A percentile compares a stretch with the other conserved stretches of the same genome.
phyloP scores from a whole-genome alignment of 1,139 yeast genomes.

The Debaryomycetaceae sp. region DNA sequence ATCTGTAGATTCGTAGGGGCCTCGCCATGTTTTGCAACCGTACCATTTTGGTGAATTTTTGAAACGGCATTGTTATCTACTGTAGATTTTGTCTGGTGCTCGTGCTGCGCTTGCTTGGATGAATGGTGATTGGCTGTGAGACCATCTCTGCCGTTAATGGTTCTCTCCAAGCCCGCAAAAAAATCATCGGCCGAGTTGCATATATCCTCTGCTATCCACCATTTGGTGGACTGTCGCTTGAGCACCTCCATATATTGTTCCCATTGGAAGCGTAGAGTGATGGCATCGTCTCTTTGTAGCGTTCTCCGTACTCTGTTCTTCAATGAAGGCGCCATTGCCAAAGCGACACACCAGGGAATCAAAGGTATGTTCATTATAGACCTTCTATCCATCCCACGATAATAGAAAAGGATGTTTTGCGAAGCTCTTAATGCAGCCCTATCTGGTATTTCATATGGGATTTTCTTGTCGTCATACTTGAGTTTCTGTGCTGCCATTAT shows the following conservation, averaged over 20 bases:
- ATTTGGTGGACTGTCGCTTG: slow-evolving; percentile 19
- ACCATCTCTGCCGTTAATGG: not conserved
- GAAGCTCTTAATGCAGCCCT: slow-evolving; percentile 21
- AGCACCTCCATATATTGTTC: slow-evolving; percentile 19
- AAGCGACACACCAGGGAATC: slow-evolving; percentile 25
- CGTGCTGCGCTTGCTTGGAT: not conserved
- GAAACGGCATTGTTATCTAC: not conserved
- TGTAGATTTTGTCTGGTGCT: not conserved
- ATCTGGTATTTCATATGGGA: slow-evolving; percentile 23
- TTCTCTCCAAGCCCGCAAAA: slow-evolving; percentile 12
- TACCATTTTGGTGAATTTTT: not conserved
- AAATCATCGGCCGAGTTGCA: slow-evolving; percentile 22
- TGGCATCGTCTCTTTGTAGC: slow-evolving; percentile 3
- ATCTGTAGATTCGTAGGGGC: not conserved
- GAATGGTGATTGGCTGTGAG: not conserved
- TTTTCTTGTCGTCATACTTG: slow-evolving; percentile 21
- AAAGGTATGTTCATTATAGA: slow-evolving; percentile 22
- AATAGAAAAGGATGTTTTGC: slow-evolving; percentile 24
- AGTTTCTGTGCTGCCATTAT: slow-evolving; percentile 26
- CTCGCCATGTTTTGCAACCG: not conserved
- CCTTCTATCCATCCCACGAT: slow-evolving; percentile 16
- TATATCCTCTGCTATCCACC: slow-evolving; percentile 32
- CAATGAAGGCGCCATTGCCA: slow-evolving; percentile 13
- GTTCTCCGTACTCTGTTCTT: slow-evolving; percentile 10
- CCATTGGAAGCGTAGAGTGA: slow-evolving; percentile 8